Conservation (phyloP, 305 asterid species). For the Fraxinus greggii region DNA sequence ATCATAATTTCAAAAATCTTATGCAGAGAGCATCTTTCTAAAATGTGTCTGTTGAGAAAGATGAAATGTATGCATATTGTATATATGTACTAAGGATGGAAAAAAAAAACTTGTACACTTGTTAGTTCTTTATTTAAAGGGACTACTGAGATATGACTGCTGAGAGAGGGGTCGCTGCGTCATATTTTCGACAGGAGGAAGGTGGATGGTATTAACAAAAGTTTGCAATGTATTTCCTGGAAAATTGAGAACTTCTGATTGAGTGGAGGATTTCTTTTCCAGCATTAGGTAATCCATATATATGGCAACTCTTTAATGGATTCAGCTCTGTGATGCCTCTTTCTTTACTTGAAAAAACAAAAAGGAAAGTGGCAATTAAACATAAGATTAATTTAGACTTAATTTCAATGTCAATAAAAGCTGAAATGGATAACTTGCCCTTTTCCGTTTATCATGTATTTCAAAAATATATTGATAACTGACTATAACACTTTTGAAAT, state of each 20-base stretch:
- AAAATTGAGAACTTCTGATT: neutral
- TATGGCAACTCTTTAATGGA: neutral
- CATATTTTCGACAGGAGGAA: neutral
- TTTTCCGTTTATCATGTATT: neutral
- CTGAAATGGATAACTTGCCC: neutral
- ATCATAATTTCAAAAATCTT: neutral
- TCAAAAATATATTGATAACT: neutral
- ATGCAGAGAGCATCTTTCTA: neutral
- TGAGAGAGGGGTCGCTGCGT: neutral
- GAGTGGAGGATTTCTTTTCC: neutral
- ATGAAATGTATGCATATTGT: neutral
- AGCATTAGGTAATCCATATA: neutral
- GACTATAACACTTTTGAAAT: neutral
- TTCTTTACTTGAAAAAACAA: neutral
- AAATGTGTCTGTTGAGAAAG: neutral
- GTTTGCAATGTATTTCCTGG: neutral
- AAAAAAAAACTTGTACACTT: neutral
- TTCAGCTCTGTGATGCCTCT: neutral
- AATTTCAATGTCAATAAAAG: neutral
- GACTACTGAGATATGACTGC: neutral
- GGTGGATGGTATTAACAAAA: neutral
- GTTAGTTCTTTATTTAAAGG: neutral
- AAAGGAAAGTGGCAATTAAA: neutral
- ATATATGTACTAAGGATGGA: neutral
- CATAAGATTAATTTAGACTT: neutral